Conservation (phyloP, 805 yeast genomes). For the Candida ortonii region DNA sequence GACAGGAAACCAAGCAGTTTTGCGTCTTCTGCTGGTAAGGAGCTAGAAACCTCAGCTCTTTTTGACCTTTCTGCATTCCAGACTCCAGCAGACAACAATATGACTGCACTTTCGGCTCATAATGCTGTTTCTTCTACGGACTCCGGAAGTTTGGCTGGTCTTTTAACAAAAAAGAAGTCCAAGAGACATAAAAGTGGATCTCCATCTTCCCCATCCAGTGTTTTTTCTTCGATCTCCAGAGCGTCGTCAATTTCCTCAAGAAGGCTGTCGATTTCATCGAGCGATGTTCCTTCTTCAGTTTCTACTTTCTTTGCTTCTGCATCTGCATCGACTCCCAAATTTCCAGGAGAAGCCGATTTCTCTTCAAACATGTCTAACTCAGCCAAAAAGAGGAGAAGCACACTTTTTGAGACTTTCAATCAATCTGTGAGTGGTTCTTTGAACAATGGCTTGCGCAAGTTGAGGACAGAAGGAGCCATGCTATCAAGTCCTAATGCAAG, state of each 20-base stretch:
- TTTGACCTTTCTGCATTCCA: conserved; percentile 32
- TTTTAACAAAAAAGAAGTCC: conserved; percentile 12
- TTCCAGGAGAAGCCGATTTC: conserved; percentile 8
- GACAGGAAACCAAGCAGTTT: conserved; percentile 21
- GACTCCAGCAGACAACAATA: conserved; percentile 20
- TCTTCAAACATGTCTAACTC: conserved; percentile 8
- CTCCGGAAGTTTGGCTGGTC: too few species aligned
- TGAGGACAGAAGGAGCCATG: conserved; percentile 20
- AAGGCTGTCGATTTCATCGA: conserved; percentile 27
- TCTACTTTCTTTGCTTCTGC: conserved; percentile 32
- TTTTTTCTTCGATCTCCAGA: conserved; percentile 28
- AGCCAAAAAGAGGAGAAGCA: conserved; percentile 18
- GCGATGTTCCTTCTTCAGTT: conserved; percentile 16
- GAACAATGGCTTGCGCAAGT: conserved; percentile 26
- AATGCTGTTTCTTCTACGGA: too few species aligned
- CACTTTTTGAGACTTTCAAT: conserved; percentile 27
- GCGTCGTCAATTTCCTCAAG: conserved; percentile 31
- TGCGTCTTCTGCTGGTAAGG: not conserved
- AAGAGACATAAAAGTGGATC: conserved; percentile 27
- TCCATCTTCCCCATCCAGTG: conserved; percentile 29
- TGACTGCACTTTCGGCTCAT: too few species aligned
- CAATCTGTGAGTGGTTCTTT: conserved; percentile 26
- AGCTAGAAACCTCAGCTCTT: conserved; percentile 3
- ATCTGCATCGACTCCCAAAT: conserved; percentile 19
- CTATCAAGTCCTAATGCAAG: conserved; percentile 3